A percentile compares a stretch with the other conserved stretches of the same genome.
These are phyloP conservation scores for Alnus rubra DNA, from an alignment of 306 rosid genomes.

Conservation along the genomic window DNA sequence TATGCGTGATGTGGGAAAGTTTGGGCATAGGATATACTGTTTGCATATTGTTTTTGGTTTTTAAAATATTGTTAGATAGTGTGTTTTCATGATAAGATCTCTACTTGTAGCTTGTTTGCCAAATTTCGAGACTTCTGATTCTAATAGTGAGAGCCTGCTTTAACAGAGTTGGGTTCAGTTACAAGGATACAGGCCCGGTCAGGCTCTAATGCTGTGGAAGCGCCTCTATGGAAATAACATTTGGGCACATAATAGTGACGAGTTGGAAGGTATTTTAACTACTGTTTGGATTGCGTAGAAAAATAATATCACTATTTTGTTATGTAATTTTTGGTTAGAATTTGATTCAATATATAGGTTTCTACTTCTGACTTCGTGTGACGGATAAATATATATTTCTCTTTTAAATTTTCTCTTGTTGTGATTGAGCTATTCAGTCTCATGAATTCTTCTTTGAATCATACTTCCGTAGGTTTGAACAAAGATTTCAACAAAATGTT, in stretches of 20 bases:
- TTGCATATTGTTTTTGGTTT: neutral
- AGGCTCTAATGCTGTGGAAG: constrained; percentile 93
- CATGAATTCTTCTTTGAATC: neutral
- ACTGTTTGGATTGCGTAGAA: constrained; percentile 7
- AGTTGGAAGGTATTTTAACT: constrained; percentile 65
- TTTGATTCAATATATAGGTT: neutral
- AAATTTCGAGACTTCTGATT: constrained; percentile 9
- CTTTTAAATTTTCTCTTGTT: neutral
- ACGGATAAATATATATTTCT: neutral
- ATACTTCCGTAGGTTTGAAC: constrained; percentile 61
- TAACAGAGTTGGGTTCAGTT: constrained; percentile 83
- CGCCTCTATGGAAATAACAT: constrained; percentile 76
- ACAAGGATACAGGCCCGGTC: constrained; percentile 83
- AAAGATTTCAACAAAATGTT: constrained; percentile 84
- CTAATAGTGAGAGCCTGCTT: constrained; percentile 9
- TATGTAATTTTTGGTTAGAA: neutral
- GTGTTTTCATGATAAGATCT: neutral
- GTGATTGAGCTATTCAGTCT: neutral
- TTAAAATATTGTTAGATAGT: neutral
- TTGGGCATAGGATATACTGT: neutral
- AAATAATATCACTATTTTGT: neutral
- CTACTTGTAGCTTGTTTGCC: constrained; percentile 14
- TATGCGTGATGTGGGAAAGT: neutral
- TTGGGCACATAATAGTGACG: constrained; percentile 75
- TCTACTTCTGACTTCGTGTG: neutral